Base-by-base conservation (phyloP, 176 grass and related monocot species). In the Microstegium vimineum region DNA sequence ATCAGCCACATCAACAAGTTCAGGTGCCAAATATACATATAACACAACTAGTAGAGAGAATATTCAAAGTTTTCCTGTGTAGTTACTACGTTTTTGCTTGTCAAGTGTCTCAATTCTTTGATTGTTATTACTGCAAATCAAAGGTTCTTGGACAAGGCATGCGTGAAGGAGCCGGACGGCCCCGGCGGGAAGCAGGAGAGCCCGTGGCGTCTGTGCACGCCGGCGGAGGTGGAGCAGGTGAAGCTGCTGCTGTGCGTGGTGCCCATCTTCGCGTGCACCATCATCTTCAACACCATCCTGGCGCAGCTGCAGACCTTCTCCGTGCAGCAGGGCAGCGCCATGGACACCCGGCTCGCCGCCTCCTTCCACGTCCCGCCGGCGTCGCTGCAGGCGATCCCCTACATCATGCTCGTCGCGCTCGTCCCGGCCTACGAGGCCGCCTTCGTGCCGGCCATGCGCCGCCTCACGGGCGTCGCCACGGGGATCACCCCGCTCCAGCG, bases 301-400 rank as follows among this genome's bases (percentile, higher is more conserved):
- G 91, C 91, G 6, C 94, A 97, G 78, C 86, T 97, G 33, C 94
- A 97, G 59, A 97, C 94, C 18, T 97, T 97, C 87, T 97, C 94
- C 3, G 94, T 97, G 54, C 94, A 97, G 75, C 94, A 97, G 51
- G 94, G 91, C 0, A 49, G 69, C 65, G 84, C 87, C 81, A 97
- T 97, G 94, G 75, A 91, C 89, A 83, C 87, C 37, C 86, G 72
- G 8, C 69, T 93, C 23, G 14, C 52, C 27, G 23, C 57, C 28
- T 88, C 88, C 34, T 97, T 97, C 89, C 59, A 72, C 46, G 40
- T 91, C 59, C 94, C 91, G 0, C 94, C 94, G 10, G 94, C 94
- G 2, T 97, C 94, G 63, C 86, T 97, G 15, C 94, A 97, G 77
- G 81, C 94, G 45, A 93, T 97, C 80, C 94, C 94, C 10, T 93